These are phyloP conservation scores for Sporothrix dimorphospora DNA, from an alignment of 2,329 filamentous ascomycete genomes.

Conservation along the genomic window DNA sequence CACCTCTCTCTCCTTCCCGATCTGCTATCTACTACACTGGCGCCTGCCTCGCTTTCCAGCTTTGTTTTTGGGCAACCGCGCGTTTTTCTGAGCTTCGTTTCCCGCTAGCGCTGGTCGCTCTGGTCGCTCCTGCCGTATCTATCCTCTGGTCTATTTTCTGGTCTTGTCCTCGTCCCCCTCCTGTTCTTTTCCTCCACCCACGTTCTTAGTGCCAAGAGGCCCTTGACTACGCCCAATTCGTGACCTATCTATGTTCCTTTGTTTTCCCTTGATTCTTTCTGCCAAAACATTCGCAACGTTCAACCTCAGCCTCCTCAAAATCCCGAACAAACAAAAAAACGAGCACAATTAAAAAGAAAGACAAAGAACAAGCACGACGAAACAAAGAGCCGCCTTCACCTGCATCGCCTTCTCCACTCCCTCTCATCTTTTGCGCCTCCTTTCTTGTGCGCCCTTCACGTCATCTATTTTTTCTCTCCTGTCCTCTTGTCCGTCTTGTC, in stretches of 20 bases:
- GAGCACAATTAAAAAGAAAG: constrained; percentile 1
- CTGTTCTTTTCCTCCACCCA: constrained; percentile 9
- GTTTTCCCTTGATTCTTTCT: neutral
- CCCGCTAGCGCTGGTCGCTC: constrained; percentile 24
- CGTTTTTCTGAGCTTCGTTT: constrained; percentile 22
- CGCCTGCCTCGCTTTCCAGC: constrained; percentile 4
- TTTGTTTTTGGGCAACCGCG: constrained; percentile 16
- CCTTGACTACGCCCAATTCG: constrained; percentile 19
- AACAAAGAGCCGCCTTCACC: neutral
- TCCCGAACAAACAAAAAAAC: neutral
- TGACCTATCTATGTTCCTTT: neutral
- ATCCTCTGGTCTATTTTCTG: constrained; percentile 6
- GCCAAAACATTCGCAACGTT: constrained; percentile 5
- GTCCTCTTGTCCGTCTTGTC: neutral
- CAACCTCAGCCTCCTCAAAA: constrained; percentile 20
- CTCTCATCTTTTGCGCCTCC: neutral
- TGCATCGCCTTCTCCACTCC: neutral
- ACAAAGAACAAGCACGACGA: neutral
- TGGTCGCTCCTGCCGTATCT: constrained; percentile 22
- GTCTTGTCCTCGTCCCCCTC: neutral
- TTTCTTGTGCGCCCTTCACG: neutral
- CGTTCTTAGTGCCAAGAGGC: constrained; percentile 13
- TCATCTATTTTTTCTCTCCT: neutral
- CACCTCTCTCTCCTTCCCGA: neutral
- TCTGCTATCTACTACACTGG: constrained; percentile 10